These are phyloP conservation scores for Thalia dealbata DNA, from an alignment of 176 grass and related monocot species.

Conservation along the genomic window DNA sequence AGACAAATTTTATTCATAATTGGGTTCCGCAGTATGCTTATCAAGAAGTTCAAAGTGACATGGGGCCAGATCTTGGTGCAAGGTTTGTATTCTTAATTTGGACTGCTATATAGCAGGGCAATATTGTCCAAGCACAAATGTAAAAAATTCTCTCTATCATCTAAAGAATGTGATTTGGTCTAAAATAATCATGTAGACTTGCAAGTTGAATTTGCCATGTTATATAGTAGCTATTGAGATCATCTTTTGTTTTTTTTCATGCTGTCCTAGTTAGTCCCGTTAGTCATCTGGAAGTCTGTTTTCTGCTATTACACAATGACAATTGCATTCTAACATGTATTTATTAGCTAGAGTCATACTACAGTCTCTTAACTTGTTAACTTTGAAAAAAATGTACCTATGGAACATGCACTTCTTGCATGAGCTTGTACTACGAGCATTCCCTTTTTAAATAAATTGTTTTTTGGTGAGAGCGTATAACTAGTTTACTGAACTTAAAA, in stretches of 20 bases:
- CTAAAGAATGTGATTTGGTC: background rate
- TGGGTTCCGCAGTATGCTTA: slow-evolving; percentile 60
- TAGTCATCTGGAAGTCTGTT: background rate
- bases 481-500: background rate
- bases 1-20: slow-evolving; percentile 65
- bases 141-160: background rate
- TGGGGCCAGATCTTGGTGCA: slow-evolving; percentile 68
- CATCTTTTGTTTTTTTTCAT: background rate
- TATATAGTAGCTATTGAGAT: background rate
- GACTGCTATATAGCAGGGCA: background rate
- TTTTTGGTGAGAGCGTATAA: background rate
- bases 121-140: background rate
- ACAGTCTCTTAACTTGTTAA: background rate
- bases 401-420: background rate
- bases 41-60: slow-evolving; percentile 37
- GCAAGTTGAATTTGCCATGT: background rate
- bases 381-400: background rate
- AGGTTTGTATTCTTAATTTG: slow-evolving; percentile 49
- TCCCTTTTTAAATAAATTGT: background rate
- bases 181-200: background rate
- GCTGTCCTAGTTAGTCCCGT: background rate
- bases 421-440: background rate
- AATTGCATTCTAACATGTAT: too few relatives aligned
- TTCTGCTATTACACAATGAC: background rate
- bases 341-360: too few relatives aligned